These are phyloP conservation scores for Yamadazyma sp. DNA, from an alignment of 1,139 yeast species.

Conservation along the genomic window DNA sequence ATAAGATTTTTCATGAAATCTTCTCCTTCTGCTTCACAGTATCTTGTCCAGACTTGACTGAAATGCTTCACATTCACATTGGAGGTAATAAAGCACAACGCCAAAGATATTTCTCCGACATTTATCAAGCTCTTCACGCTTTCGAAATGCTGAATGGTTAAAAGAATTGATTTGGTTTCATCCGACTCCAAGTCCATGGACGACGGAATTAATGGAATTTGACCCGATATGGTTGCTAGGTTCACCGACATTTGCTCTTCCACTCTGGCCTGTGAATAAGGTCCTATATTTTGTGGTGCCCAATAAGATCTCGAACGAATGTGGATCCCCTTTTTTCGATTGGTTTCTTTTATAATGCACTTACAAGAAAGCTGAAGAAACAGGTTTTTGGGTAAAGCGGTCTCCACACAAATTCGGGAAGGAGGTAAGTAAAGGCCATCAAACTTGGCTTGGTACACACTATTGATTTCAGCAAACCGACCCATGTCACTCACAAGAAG, in stretches of 20 bases:
- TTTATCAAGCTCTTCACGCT: constrained; percentile 60
- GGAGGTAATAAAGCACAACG: constrained; percentile 55
- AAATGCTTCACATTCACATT: constrained; percentile 27
- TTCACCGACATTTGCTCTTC: constrained; percentile 37
- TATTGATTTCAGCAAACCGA: constrained; percentile 60
- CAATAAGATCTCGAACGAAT: constrained; percentile 91
- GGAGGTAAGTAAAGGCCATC: constrained; percentile 69
- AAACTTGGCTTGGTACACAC: constrained; percentile 57
- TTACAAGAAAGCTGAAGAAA: constrained; percentile 58
- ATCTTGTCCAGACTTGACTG: constrained; percentile 38
- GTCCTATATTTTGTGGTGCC: constrained; percentile 99
- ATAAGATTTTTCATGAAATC: constrained; percentile 27
- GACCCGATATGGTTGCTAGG: constrained; percentile 79
- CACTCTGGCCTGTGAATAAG: constrained; percentile 83
- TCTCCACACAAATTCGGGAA: constrained; percentile 79
- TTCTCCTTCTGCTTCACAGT: constrained; percentile 18
- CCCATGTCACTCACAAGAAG: constrained; percentile 65
- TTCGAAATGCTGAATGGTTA: constrained; percentile 74
- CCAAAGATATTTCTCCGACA: constrained; percentile 42
- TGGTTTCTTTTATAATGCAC: constrained; percentile 17
- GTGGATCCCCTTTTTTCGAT: constrained; percentile 66
- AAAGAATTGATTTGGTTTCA: constrained; percentile 23
- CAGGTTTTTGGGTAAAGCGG: constrained; percentile 39
- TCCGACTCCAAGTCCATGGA: constrained; percentile 50
- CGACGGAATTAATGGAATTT: constrained; percentile 80